Evolutionary conservation across 2,329 filamentous ascomycete genomes (phyloP), one percentile per base, ranked within the genome.

Genomic region (Colletotrichum noveboracense): DNA sequence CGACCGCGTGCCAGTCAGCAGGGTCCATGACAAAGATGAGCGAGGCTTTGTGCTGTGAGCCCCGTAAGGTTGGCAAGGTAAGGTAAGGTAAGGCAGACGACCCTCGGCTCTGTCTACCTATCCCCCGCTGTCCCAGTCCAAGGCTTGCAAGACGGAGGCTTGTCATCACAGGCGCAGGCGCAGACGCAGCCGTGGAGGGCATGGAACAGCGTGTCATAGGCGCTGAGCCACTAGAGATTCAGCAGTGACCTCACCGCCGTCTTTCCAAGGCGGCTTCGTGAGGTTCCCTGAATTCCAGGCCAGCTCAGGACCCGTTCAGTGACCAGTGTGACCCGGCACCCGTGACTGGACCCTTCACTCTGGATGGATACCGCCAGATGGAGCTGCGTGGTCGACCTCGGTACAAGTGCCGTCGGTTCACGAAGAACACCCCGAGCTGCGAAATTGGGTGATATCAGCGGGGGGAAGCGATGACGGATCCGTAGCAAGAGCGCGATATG

Each of bases 371-470:
- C 43, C 43, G 9, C 43, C 9, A 12, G 24, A 28, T 48, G 56
- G 24, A 56, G 32, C 43, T 48, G 43, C 43, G 43, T 48, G 43
- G 43, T 72, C 38, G 55, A 68, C 62, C 69, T 75, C 73, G 73
- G 73, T 56, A 75, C 56, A 21, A 64, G 43, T 28, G 62, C 32
- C 55, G 52, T 55, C 55, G 69, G 69, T 38, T 58, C 69, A 32
- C 55, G 24, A 72, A 48, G 26, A 62, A 55, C 24, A 58, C 24
- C 24, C 64, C 69, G 64, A 67, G 43, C 32, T 48, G 56, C 73
- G 64, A 75, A 65, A 60, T 67, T 55, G 56, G 32, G 62, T 75
- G 73, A 73, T 68, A 75, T 73, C 73, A 73, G 56, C 32, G 55
- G 24, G 55, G 24, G 30, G 16, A 28, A 43, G 30, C 52, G 62